Percentiles rank a stretch among this genome's conserved stretches.
phyloP scores from a whole-genome alignment of 1,284 basidiomycete species.

The Uromyces viciae-fabae region DNA sequence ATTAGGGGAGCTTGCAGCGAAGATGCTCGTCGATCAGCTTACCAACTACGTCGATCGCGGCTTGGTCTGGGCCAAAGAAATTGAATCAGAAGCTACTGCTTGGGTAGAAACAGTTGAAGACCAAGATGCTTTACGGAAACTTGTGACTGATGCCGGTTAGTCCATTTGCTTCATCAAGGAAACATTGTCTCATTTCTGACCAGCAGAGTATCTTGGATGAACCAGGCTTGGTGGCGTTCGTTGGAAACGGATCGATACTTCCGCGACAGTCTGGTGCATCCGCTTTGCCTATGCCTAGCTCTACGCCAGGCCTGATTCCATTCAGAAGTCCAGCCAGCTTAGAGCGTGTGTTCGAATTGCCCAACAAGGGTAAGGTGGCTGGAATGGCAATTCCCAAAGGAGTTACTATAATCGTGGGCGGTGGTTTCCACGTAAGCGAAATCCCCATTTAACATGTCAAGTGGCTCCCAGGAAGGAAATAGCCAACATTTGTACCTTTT shows the following conservation, averaged over 20 bases:
- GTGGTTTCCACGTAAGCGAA: slow-evolving; percentile 32
- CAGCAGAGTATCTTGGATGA: background rate
- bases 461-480: background rate
- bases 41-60: background rate
- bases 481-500: background rate
- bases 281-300: slow-evolving; percentile 29
- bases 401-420: slow-evolving; percentile 41
- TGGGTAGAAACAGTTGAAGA: slow-evolving; percentile 41
- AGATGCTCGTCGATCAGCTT: slow-evolving; percentile 28
- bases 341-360: slow-evolving; percentile 25
- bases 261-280: slow-evolving; percentile 39
- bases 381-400: slow-evolving; percentile 40
- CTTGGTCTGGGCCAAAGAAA: slow-evolving; percentile 19
- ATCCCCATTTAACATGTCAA: background rate
- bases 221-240: slow-evolving; percentile 38
- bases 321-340: slow-evolving; percentile 37
- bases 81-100: slow-evolving; percentile 25
- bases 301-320: slow-evolving; percentile 21
- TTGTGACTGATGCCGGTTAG: slow-evolving; percentile 35
- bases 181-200: background rate
- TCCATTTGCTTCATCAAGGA: background rate
- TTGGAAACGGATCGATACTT: slow-evolving; percentile 39
- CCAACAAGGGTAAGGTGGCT: slow-evolving; percentile 25
- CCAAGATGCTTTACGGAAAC: slow-evolving; percentile 24
- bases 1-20: slow-evolving; percentile 26